Evolutionary conservation across 495 filamentous ascomycete species (phyloP).

Genomic region (Penicillium goetzii): DNA sequence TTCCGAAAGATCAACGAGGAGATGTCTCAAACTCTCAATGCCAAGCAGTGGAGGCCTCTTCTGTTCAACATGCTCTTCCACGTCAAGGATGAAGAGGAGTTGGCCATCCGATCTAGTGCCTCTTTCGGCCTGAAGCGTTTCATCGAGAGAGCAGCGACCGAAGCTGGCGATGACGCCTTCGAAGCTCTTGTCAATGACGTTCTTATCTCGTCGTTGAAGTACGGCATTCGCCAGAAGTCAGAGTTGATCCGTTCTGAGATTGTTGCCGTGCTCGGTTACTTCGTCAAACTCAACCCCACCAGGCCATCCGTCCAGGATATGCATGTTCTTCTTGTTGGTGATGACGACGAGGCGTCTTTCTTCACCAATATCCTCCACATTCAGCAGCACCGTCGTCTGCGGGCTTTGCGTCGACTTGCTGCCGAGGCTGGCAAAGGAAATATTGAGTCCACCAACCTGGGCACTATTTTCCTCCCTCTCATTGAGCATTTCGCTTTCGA

Average conservation of each 20-base stretch:
- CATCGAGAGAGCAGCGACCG: conserved; percentile 58
- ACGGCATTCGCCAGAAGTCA: conserved; percentile 72
- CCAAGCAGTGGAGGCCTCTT: conserved; percentile 88
- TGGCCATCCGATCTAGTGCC: conserved; percentile 83
- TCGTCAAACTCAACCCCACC: conserved; percentile 69
- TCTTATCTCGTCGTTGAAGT: conserved; percentile 75
- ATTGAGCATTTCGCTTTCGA: conserved; percentile 94
- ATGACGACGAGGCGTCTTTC: conserved; percentile 89
- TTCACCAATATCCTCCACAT: conserved; percentile 92
- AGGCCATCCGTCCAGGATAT: conserved; percentile 77
- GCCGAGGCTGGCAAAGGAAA: conserved; percentile 61
- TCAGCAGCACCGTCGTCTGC: conserved; percentile 83
- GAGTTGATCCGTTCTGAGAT: conserved; percentile 86
- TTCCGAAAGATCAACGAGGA: conserved; percentile 72
- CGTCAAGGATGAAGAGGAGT: conserved; percentile 83
- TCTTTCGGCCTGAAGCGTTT: conserved; percentile 82
- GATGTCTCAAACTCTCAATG: conserved; percentile 55
- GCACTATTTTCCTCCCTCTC: conserved; percentile 85
- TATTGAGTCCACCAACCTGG: conserved; percentile 74
- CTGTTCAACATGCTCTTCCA: conserved; percentile 89
- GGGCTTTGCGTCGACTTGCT: conserved; percentile 78
- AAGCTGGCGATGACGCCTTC: conserved; percentile 44
- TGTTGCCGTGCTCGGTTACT: conserved; percentile 72
- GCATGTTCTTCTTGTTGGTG: conserved; percentile 67
- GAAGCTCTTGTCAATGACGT: conserved; percentile 60